Percentiles rank a stretch among this genome's conserved stretches.
These are phyloP conservation scores for Batkoa obscura DNA, from an alignment of 371 early-diverging fungal genomes.

Conservation along the genomic window DNA sequence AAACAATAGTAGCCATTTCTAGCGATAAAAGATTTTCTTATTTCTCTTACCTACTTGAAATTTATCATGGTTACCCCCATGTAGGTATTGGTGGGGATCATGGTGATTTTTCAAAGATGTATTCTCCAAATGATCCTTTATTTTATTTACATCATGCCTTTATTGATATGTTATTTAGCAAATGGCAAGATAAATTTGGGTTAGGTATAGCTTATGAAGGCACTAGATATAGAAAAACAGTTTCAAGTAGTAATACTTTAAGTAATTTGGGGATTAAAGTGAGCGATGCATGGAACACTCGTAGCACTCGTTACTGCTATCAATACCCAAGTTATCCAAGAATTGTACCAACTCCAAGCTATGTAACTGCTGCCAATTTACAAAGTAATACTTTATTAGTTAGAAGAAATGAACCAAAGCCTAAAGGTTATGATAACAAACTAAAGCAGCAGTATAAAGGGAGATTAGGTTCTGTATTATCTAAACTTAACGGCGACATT, in stretches of 20 bases:
- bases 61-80: not conserved
- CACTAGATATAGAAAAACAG: not conserved
- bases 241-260: too few species aligned
- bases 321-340: not conserved
- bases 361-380: too few species aligned
- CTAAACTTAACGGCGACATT: too few species aligned
- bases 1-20: not conserved
- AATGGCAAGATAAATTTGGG: not conserved
- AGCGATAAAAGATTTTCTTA: not conserved
- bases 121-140: constrained; percentile 13
- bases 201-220: not conserved
- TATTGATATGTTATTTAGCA: constrained; percentile 9
- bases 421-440: too few species aligned
- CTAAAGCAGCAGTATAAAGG: too few species aligned
- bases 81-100: not conserved
- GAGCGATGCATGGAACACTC: not conserved
- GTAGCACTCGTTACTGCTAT: not conserved
- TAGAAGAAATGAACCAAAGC: too few species aligned
- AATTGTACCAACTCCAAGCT: not conserved
- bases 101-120: not conserved
- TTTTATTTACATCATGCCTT: constrained; percentile 33
- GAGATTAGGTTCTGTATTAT: too few species aligned
- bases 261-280: too few species aligned
- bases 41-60: not conserved
- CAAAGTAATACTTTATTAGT: too few species aligned